Evolutionary conservation across 345 rosid species (phyloP).

Genomic region (Durio zibethinus): DNA sequence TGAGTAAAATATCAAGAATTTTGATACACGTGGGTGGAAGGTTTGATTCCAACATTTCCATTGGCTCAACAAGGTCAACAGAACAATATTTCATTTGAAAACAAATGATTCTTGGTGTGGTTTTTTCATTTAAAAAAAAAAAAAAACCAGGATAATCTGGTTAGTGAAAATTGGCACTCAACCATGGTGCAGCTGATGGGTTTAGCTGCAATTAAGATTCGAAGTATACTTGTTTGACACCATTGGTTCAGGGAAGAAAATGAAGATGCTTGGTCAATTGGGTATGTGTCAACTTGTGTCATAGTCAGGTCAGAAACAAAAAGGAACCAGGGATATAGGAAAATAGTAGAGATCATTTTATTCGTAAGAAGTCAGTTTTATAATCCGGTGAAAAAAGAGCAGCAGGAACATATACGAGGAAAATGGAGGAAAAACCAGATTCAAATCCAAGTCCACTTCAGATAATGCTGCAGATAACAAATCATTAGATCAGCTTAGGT

Average conservation of each 20-base stretch:
- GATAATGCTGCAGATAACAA: not conserved
- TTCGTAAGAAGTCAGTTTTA: not conserved
- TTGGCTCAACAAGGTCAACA: constrained; percentile 17
- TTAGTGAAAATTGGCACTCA: not conserved
- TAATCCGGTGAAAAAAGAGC: not conserved
- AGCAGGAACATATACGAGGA: not conserved
- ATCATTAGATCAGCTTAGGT: not conserved
- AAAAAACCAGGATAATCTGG: not conserved
- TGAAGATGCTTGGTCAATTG: constrained; percentile 9
- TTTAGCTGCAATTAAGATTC: not conserved
- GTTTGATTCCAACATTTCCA: not conserved
- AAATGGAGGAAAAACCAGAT: not conserved
- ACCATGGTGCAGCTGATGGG: not conserved
- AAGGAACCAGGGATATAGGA: not conserved
- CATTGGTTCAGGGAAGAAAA: not conserved
- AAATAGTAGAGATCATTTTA: not conserved
- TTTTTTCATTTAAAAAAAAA: no score
- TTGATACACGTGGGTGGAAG: not conserved
- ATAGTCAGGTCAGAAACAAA: not conserved
- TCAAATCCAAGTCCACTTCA: not conserved
- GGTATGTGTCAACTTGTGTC: not conserved
- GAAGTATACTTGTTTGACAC: not conserved
- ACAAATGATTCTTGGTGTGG: not conserved
- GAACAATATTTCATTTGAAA: not conserved
- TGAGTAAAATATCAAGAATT: not conserved